Evolutionary conservation across 257 asterid species (phyloP).

Genomic region (Sherardia arvensis): DNA sequence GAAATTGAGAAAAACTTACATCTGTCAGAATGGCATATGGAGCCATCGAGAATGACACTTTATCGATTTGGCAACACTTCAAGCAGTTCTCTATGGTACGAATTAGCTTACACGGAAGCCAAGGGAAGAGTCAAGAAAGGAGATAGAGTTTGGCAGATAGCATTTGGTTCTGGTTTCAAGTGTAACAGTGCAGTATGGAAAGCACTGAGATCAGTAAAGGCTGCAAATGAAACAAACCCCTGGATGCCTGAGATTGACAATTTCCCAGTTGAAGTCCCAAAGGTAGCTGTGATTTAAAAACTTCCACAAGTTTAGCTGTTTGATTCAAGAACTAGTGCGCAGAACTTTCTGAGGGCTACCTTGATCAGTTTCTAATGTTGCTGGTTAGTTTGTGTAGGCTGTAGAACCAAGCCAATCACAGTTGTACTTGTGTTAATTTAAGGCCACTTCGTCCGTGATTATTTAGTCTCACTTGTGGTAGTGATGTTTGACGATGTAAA

Average conservation of each 20-base stretch:
- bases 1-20: conserved; percentile 35
- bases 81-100: conserved; percentile 38
- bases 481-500: neutral
- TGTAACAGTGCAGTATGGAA: conserved; percentile 42
- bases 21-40: conserved; percentile 30
- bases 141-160: conserved; percentile 37
- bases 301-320: neutral
- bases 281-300: conserved; percentile 22
- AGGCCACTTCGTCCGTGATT: neutral
- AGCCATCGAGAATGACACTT: conserved; percentile 37
- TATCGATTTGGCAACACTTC: conserved; percentile 39
- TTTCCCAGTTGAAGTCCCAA: conserved; percentile 33
- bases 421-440: neutral
- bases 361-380: conserved; percentile 1
- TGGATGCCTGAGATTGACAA: conserved; percentile 30
- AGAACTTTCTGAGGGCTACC: neutral
- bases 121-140: conserved; percentile 34
- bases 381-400: neutral
- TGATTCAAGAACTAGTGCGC: neutral
- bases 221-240: conserved; percentile 23
- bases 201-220: conserved; percentile 24
- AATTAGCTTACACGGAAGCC: conserved; percentile 34
- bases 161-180: conserved; percentile 37
- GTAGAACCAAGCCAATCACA: neutral
- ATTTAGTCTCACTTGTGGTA: neutral